Evolutionary conservation across 192 early-diverging fungal genomes (phyloP).

Genomic region (Funneliformis geosporum): DNA sequence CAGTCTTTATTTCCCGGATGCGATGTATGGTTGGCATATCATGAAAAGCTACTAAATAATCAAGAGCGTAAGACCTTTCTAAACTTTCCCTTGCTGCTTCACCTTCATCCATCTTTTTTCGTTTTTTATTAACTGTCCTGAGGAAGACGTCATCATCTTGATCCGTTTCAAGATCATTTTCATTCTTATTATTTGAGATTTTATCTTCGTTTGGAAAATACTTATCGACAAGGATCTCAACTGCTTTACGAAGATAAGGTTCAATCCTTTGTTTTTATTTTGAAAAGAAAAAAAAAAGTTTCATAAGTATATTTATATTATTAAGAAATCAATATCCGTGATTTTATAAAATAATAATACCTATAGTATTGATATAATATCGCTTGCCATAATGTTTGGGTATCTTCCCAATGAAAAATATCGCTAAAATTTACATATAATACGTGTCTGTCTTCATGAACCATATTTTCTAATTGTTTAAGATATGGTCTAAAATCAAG

Average conservation of each 20-base stretch:
- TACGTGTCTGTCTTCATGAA: conserved; percentile 47
- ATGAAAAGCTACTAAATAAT: conserved; percentile 76
- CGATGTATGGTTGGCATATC: conserved; percentile 61
- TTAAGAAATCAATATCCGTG: neutral
- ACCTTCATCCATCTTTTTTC: conserved; percentile 28
- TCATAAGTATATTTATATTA: neutral
- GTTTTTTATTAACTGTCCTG: neutral
- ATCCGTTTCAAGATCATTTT: neutral
- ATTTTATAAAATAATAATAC: conserved; percentile 35
- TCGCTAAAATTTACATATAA: conserved; percentile 78
- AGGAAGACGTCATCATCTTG: neutral
- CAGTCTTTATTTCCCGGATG: conserved; percentile 84
- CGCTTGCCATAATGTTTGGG: conserved; percentile 64
- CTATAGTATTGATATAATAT: conserved; percentile 73
- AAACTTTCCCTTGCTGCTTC: neutral
- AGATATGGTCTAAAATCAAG: neutral
- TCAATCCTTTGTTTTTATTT: conserved; percentile 54
- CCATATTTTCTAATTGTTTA: neutral
- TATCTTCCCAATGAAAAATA: conserved; percentile 43
- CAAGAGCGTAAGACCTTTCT: conserved; percentile 53
- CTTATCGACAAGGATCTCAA: conserved; percentile 76
- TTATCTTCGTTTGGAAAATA: conserved; percentile 66
- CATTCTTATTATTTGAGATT: neutral
- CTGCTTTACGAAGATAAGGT: conserved; percentile 81
- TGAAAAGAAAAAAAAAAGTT: neutral